A percentile compares a stretch with the other conserved stretches of the same genome.
Evolutionary conservation across 1,284 basidiomycete genomes (phyloP).

Genomic region (Boletus mariae): DNA sequence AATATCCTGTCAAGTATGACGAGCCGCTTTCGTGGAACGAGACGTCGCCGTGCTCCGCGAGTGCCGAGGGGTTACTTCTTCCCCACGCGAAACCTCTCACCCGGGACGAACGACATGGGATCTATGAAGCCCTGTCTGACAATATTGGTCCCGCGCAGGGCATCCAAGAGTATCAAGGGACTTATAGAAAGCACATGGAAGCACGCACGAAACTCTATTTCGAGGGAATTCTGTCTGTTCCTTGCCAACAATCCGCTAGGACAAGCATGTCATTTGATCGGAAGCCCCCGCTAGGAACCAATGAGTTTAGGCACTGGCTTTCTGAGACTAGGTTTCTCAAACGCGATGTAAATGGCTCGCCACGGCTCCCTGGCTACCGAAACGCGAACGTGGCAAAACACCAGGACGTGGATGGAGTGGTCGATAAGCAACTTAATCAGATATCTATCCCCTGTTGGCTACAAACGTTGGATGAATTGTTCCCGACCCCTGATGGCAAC

Average conservation of each 20-base stretch:
- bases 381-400: constrained; percentile 14
- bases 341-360: constrained; percentile 14
- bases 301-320: constrained; percentile 33
- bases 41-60: constrained; percentile 18
- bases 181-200: constrained; percentile 53
- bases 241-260: constrained; percentile 12
- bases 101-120: constrained; percentile 43
- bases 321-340: constrained; percentile 29
- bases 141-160: constrained; percentile 45
- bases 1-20: constrained; percentile 19
- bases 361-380: constrained; percentile 15
- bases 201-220: constrained; percentile 45
- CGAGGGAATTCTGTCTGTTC: constrained; percentile 32
- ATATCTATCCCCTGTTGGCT: constrained; percentile 8
- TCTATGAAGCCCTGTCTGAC: constrained; percentile 50
- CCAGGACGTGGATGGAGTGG: constrained; percentile 4
- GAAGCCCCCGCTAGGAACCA: constrained; percentile 13
- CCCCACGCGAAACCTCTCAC: constrained; percentile 38
- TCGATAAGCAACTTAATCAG: constrained; percentile 7
- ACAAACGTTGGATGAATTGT: constrained; percentile 27
- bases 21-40: constrained; percentile 15
- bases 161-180: constrained; percentile 50
- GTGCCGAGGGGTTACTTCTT: constrained; percentile 20
- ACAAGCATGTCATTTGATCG: constrained; percentile 11
- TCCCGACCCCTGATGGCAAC: constrained; percentile 14